Evolutionary conservation across 2,329 filamentous ascomycete genomes (phyloP).

Genomic region (Aspergillus udagawae): DNA sequence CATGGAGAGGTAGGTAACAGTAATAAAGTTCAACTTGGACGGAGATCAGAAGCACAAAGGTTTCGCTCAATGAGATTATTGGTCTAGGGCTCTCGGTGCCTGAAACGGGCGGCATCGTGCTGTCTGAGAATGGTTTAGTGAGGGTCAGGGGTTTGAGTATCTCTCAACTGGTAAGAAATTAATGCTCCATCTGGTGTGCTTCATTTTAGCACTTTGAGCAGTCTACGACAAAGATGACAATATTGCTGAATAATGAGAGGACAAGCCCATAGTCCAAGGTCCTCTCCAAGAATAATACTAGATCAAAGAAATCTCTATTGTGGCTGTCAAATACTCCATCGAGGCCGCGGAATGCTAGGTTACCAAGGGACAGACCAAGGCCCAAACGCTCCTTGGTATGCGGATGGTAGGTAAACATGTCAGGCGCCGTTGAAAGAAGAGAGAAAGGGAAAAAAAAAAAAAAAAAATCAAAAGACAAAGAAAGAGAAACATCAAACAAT

Average conservation of each 20-base stretch:
- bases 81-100: conserved; percentile 1
- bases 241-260: background rate
- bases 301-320: background rate
- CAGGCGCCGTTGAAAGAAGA: too few relatives aligned
- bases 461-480: too few relatives aligned
- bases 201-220: background rate
- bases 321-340: background rate
- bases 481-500: background rate
- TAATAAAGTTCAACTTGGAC: background rate
- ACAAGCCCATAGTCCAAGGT: background rate
- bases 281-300: too few relatives aligned
- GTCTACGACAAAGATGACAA: background rate
- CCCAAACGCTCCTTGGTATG: background rate
- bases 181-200: background rate
- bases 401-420: background rate
- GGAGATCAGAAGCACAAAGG: background rate
- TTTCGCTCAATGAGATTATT: background rate
- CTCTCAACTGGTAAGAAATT: background rate
- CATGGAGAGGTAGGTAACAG: background rate
- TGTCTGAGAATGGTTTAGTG: conserved; percentile 2
- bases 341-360: background rate
- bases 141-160: background rate
- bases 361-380: background rate
- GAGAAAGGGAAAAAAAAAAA: background rate
- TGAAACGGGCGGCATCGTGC: conserved; percentile 9